Base-by-base conservation (phyloP, 306 rosid genomes). In the Albizia julibrissin region DNA sequence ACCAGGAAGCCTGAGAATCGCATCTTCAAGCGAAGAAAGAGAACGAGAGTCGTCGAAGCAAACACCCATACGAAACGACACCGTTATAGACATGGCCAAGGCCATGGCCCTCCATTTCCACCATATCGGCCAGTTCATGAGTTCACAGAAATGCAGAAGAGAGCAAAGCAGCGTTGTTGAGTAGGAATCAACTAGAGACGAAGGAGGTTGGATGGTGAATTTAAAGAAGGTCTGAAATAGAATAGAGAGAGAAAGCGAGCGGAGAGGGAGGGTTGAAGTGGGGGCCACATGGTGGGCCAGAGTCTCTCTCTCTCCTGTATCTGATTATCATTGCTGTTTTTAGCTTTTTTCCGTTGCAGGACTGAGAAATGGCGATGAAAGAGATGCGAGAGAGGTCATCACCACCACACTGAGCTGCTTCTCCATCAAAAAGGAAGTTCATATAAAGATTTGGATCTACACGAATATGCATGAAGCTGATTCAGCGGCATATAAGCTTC, bases 311-410 rank as follows among this genome's bases (percentile, higher is more conserved):
- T 52, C 8, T 19, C 80, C 79, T 85, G 77, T 80, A 56, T 56
- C 64, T 62, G 37, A 29, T 64, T 84, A 88, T 91, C 67, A 91
- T 90, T 87, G 81, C 92, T 76, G 77, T 65, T 77, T 77, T 54
- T 85, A 49, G 71, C 89, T 84, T 91, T 89, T 79, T 33, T 62
- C 52, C 18, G 77, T 85, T 84, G 91, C 92, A 89, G 91, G 88
- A 90, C 5, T 11, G 90, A 89, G 85, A 85, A 88, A 75, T 72
- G 90, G 87, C 77, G 87, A 33, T 87, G 91, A 91, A 87, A 84
- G 83, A 83, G 90, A 89, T 86, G 90, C 75, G 82, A 85, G 85
- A 87, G 86, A 81, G 74, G 75, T 27, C 43, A 76, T 86, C 62
- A 82, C 85, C 83, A 82, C 58, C 49, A 37, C 72, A 73, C 85